Percentiles rank a stretch among this genome's conserved stretches.
Evolutionary conservation across 768 basidiomycete genomes (phyloP).

Genomic region (Mycena rebaudengoi): DNA sequence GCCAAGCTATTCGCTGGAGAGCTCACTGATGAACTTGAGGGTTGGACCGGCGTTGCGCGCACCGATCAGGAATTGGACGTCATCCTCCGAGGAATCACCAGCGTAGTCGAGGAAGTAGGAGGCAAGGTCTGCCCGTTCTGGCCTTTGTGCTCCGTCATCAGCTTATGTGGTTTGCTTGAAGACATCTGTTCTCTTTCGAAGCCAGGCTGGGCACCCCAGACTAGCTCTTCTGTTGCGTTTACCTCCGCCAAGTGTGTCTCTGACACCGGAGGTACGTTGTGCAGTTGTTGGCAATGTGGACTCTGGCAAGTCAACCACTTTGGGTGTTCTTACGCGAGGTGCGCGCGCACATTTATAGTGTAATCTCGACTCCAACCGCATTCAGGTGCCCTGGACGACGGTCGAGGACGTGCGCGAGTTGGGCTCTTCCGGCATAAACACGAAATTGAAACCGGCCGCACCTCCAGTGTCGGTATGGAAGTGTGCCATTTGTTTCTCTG

Average conservation of each 20-base stretch:
- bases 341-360: conserved; percentile 28
- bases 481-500: conserved; percentile 49
- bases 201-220: conserved; percentile 57
- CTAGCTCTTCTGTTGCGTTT: conserved; percentile 72
- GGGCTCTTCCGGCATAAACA: conserved; percentile 96
- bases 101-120: conserved; percentile 77
- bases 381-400: conserved; percentile 80
- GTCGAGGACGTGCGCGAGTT: conserved; percentile 83
- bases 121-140: conserved; percentile 63
- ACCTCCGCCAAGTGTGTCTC: conserved; percentile 77
- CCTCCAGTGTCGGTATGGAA: conserved; percentile 97
- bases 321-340: conserved; percentile 96
- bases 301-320: conserved; percentile 93
- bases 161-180: conserved; percentile 31
- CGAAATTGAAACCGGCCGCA: conserved; percentile 94
- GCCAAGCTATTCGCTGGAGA: conserved; percentile 64
- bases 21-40: conserved; percentile 52
- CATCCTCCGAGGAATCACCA: conserved; percentile 53
- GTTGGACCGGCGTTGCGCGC: conserved; percentile 62
- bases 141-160: neutral
- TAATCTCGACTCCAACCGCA: neutral
- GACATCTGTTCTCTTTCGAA: conserved; percentile 66
- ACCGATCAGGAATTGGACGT: conserved; percentile 61
- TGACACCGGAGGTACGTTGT: conserved; percentile 92
- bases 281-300: conserved; percentile 97